Evolutionary conservation across 768 basidiomycete species (phyloP).

Genomic region (Rhizopogon roseolus): DNA sequence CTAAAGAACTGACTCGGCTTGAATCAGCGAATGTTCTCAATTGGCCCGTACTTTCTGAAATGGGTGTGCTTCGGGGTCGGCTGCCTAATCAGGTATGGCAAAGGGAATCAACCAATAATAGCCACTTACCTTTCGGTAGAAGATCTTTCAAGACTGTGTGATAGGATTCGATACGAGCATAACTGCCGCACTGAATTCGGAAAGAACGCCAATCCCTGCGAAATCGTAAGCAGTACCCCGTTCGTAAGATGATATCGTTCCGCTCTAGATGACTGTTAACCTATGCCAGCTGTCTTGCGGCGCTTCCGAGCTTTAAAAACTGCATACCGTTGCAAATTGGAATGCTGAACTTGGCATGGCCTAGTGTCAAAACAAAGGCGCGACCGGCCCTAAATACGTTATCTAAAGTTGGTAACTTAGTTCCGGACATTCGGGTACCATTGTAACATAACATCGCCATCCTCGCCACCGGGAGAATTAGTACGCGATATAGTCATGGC

Average conservation of each 20-base stretch:
- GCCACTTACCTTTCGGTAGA: constrained; percentile 3
- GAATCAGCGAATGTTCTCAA: constrained; percentile 22
- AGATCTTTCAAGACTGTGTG: constrained; percentile 1
- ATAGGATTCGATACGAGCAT: constrained; percentile 2
- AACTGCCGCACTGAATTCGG: neutral
- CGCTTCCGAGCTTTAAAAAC: constrained; percentile 8
- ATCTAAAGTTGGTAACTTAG: neutral
- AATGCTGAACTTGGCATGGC: constrained; percentile 6
- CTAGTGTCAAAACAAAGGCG: constrained; percentile 1
- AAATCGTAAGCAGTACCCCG: neutral
- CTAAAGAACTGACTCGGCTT: constrained; percentile 39
- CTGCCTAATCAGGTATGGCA: constrained; percentile 15
- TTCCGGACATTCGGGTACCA: constrained; percentile 14
- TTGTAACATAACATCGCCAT: constrained; percentile 26
- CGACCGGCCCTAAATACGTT: constrained; percentile 17
- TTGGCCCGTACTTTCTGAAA: constrained; percentile 12
- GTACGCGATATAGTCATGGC: constrained; percentile 7
- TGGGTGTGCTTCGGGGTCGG: constrained; percentile 11
- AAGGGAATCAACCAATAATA: constrained; percentile 16
- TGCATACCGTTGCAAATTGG: constrained; percentile 6
- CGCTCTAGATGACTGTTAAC: neutral
- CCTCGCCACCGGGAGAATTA: constrained; percentile 25
- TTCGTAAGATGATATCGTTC: neutral
- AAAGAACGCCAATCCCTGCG: constrained; percentile 5
- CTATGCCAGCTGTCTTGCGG: constrained; percentile 10